phyloP scores from a whole-genome alignment of 257 asterid species.

The Solanum clarkiae region DNA sequence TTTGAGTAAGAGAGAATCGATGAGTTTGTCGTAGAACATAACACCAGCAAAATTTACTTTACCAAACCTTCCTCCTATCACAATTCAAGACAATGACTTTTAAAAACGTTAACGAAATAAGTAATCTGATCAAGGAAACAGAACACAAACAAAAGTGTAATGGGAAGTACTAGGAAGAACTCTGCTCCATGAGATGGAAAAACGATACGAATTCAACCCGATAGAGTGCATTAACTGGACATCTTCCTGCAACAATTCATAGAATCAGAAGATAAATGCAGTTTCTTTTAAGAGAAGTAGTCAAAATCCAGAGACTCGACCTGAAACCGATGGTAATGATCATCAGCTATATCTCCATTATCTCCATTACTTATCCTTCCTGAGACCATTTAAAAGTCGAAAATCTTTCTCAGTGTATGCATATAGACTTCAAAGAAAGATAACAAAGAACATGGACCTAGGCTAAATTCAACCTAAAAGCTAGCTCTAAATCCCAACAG shows the following conservation, averaged over 20 bases:
- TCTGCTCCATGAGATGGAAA: conserved; percentile 87
- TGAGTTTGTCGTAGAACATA: conserved; percentile 34
- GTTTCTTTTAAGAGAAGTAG: background rate
- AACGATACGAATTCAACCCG: conserved; percentile 55
- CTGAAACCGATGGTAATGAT: conserved; percentile 74
- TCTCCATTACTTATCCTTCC: conserved; percentile 44
- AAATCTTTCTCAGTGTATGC: background rate
- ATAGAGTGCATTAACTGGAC: conserved; percentile 49
- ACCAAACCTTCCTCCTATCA: conserved; percentile 52
- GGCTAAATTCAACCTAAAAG: background rate
- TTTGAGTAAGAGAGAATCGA: conserved; percentile 35
- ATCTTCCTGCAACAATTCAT: conserved; percentile 39
- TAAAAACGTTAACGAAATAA: background rate
- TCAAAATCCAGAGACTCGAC: conserved; percentile 10
- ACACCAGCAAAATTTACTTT: conserved; percentile 40
- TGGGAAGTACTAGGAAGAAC: conserved; percentile 49
- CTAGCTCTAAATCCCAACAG: background rate
- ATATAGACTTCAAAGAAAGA: background rate
- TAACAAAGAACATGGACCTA: background rate
- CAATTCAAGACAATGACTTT: background rate
- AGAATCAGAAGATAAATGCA: background rate
- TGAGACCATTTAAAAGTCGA: background rate
- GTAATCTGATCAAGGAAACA: background rate
- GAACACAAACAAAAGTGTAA: background rate
- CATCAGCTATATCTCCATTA: conserved; percentile 54